These are phyloP conservation scores for Podila horticola DNA, from an alignment of 192 early-diverging fungal species.

Conservation along the genomic window DNA sequence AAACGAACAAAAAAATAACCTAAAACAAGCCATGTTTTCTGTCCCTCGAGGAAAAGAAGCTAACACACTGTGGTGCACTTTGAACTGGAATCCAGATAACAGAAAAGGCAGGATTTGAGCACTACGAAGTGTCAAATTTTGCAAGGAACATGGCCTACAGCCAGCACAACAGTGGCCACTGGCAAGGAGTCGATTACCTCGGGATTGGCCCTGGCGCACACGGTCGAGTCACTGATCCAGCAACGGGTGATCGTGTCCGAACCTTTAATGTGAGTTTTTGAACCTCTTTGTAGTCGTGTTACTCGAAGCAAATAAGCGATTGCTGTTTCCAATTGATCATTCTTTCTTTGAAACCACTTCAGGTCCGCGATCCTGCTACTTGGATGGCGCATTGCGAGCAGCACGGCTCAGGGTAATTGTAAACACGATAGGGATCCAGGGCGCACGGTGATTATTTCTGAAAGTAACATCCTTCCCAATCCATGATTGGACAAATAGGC, in stretches of 20 bases:
- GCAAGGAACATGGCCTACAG: conserved; percentile 51
- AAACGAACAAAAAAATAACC: neutral
- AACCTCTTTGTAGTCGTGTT: neutral
- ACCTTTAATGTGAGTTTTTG: conserved; percentile 56
- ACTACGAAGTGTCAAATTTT: conserved; percentile 71
- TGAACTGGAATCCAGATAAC: conserved; percentile 26
- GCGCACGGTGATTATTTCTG: no score
- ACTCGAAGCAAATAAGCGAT: neutral
- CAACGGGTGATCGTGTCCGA: conserved; percentile 25
- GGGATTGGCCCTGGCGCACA: conserved; percentile 68
- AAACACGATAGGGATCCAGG: no score
- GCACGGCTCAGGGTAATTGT: conserved; percentile 54
- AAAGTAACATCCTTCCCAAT: neutral
- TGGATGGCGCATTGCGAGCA: conserved; percentile 61
- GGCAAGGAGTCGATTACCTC: conserved; percentile 65
- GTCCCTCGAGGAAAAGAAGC: neutral
- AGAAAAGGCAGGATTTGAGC: conserved; percentile 51
- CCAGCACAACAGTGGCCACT: conserved; percentile 64
- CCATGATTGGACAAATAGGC: neutral
- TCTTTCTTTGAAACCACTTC: neutral
- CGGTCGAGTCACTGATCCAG: conserved; percentile 53
- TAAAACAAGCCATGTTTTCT: neutral
- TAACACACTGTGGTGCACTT: neutral
- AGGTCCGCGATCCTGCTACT: conserved; percentile 63
- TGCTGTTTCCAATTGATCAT: neutral